phyloP scores from a whole-genome alignment of 768 basidiomycete genomes.

The Leucocoprinus birnbaumii region DNA sequence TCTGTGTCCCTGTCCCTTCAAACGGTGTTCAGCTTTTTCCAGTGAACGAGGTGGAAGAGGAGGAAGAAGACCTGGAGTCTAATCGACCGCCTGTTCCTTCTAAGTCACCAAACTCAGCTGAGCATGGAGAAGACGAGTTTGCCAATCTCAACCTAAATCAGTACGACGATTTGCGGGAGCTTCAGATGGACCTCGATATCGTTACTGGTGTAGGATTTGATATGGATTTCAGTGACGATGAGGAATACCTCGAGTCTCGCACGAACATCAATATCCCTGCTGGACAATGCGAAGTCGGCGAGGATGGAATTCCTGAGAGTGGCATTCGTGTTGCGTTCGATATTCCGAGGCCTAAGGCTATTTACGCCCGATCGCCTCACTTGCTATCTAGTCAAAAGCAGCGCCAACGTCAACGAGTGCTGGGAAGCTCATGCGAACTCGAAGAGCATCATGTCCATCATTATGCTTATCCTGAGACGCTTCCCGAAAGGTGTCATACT shows the following conservation, averaged over 20 bases:
- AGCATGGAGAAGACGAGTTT: constrained; percentile 19
- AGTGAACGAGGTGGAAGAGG: constrained; percentile 37
- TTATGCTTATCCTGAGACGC: not conserved
- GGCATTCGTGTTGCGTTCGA: constrained; percentile 9
- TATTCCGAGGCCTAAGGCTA: constrained; percentile 1
- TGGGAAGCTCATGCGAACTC: not conserved
- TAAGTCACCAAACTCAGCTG: not conserved
- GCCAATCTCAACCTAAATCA: constrained; percentile 5
- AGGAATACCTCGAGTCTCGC: not conserved
- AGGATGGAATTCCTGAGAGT: constrained; percentile 1
- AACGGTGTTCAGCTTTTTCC: constrained; percentile 28
- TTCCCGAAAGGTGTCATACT: constrained; percentile 3
- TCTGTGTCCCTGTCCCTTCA: not conserved
- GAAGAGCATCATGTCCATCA: constrained; percentile 7
- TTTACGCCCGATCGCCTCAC: constrained; percentile 1
- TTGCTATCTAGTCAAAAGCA: constrained; percentile 1
- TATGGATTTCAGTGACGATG: constrained; percentile 11
- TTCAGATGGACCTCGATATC: constrained; percentile 10
- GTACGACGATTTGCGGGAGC: constrained; percentile 12
- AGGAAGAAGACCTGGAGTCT: constrained; percentile 12
- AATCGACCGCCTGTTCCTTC: not conserved
- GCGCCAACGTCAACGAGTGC: not conserved
- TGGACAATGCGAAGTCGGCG: not conserved
- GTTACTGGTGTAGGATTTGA: constrained; percentile 9
- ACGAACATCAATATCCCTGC: not conserved